Base-by-base conservation (phyloP, 305 asterid genomes). In the Ilex paraguariensis region DNA sequence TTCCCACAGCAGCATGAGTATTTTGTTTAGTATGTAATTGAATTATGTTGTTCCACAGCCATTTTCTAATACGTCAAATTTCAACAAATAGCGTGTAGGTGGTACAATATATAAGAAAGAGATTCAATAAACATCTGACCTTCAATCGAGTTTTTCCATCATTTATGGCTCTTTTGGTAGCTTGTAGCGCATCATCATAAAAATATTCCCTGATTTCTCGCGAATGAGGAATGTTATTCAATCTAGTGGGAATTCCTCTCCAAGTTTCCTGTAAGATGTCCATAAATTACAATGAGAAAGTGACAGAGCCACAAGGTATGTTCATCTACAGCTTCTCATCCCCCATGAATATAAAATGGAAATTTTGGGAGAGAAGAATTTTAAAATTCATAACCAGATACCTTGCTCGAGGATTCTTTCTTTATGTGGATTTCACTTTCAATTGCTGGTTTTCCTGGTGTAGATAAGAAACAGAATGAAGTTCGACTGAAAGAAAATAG, bases 201-300 rank as follows among this genome's bases (percentile, higher is more conserved):
- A 89, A 92, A 73, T 92, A 87, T 68, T 81, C 75, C 81, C 98
- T 82, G 76, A 91, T 91, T 77, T 91, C 98, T 85, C 89, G 81
- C 21, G 98, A 88, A 77, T 89, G 98, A 68, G 98, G 98, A 81
- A 91, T 91, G 69, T 89, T 88, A 73, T 92, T 92, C 73, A 89
- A 77, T 71, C 88, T 85, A 17, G 98, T 92, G 10, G 95, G 98
- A 77, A 92, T 87, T 59, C 98, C 98, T 73, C 95, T 85, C 98
- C 98, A 92, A 30, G 62, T 73, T 54, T 73, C 79, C 95, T 87
- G 90, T 74, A 66, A 65, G 71, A 60, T 63, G 69, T 68, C 70
- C 56, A 64, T 50, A 59, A 62, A 73, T 64, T 58, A 68, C 59
- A 54, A 63, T 61, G 63, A 59, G 54, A 49, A 66, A 61, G 59